A percentile compares a stretch with the other conserved stretches of the same genome.
Evolutionary conservation across 495 filamentous ascomycete genomes (phyloP).

Genomic region (Aspergillus cristatus): DNA sequence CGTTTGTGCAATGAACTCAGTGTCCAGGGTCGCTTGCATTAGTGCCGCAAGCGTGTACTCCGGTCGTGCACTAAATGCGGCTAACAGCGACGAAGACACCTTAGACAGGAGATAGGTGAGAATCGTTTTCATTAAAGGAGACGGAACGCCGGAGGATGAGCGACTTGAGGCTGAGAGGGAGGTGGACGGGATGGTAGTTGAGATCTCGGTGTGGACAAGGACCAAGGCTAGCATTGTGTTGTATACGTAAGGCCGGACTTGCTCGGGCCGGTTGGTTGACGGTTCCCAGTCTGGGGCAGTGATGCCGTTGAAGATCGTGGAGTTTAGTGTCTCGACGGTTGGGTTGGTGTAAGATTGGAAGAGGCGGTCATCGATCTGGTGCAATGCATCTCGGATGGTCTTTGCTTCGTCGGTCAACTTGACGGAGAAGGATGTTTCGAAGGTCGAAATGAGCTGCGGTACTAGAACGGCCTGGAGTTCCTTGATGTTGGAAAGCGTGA

Average conservation of each 20-base stretch:
- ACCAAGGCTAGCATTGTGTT: constrained; percentile 72
- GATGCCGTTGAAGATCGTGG: constrained; percentile 63
- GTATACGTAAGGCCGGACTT: constrained; percentile 84
- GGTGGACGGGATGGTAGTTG: constrained; percentile 54
- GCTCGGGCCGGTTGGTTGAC: constrained; percentile 50
- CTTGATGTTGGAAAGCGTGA: constrained; percentile 86
- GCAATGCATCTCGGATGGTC: constrained; percentile 78
- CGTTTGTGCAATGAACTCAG: constrained; percentile 94
- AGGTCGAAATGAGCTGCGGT: constrained; percentile 72
- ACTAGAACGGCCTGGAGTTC: constrained; percentile 66
- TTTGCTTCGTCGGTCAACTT: constrained; percentile 86
- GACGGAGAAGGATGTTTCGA: constrained; percentile 82
- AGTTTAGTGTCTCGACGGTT: constrained; percentile 49
- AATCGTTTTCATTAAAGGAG: constrained; percentile 56
- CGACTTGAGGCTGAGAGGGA: constrained; percentile 19
- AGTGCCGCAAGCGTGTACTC: constrained; percentile 68
- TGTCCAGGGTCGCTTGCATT: constrained; percentile 94
- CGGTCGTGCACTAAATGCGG: constrained; percentile 56
- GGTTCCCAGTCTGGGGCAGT: constrained; percentile 62
- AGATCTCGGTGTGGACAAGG: constrained; percentile 83
- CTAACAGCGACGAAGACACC: constrained; percentile 58
- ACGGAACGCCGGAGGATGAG: constrained; percentile 36
- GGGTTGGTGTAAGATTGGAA: constrained; percentile 87
- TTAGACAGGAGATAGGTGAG: constrained; percentile 75
- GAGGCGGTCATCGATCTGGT: constrained; percentile 77